Base-by-base conservation (phyloP, 129 eudicot genomes). In the Apium graveolens region DNA sequence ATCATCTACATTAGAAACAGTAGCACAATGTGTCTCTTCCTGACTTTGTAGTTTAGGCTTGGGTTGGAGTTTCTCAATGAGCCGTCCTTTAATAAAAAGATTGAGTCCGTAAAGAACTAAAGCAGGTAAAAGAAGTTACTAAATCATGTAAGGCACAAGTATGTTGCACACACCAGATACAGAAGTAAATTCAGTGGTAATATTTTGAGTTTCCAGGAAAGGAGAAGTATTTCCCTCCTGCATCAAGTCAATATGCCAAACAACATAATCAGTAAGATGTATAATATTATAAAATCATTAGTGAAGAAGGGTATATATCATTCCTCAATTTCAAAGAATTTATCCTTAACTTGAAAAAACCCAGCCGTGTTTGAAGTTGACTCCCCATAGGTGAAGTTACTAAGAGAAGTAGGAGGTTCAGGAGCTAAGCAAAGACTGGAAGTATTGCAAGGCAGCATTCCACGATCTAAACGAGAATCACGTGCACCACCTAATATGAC, bases 41-140 rank as follows among this genome's bases (percentile, higher is more conserved):
- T 84, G 86, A 62, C 70, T 51, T 75, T 84, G 92, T 79, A 75
- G 78, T 77, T 82, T 91, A 24, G 91, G 91, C 82, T 89, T 86
- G 72, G 96, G 93, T 78, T 86, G 89, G 65, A 84, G 88, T 65
- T 89, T 88, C 48, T 83, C 83, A 31, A 53, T 78, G 51, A 82
- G 62, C 65, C 70, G 82, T 74, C 88, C 96, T 88, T 53, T 51
- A 65, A 82, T 51, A 12, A 43, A 70, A 83, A 53, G n/a, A 76
- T 71, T 39, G 51, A 39, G 53, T 12, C 53, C 76, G 51, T 45
- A 78, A 72, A 37, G 45, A 62, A 34, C n/a, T 44, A 38, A 84
- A 32, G 38, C 27, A 66, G n/a, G 42, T 73, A 57, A 53, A 38
- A 43, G 14, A 62, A 5, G 17, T 27, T 51, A 63, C 27, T n/a